Percentiles rank a stretch among this genome's conserved stretches.
These are phyloP conservation scores for Pseudohalonectria lignicola DNA, from an alignment of 2,329 filamentous ascomycete species.

Conservation along the genomic window DNA sequence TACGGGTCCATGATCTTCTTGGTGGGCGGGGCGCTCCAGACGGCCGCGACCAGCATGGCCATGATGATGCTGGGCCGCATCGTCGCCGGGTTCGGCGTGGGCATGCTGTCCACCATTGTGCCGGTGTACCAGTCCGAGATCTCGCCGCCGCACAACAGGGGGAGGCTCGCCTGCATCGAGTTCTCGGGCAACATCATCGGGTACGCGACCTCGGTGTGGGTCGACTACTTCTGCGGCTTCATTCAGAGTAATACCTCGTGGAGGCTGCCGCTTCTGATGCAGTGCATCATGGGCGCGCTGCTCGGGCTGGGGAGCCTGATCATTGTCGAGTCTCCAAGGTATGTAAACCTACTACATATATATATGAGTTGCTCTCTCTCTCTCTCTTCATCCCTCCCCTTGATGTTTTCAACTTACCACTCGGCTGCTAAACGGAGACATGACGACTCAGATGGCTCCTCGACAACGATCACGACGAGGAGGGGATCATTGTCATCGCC, in stretches of 20 bases:
- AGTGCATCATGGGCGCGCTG: conserved; percentile 86
- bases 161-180: conserved; percentile 93
- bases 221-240: conserved; percentile 92
- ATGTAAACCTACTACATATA: conserved; percentile 17
- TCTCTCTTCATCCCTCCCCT: too few species aligned
- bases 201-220: conserved; percentile 95
- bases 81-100: conserved; percentile 75
- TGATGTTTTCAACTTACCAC: too few species aligned
- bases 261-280: conserved; percentile 82
- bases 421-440: too few species aligned
- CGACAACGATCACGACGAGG: conserved; percentile 95
- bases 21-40: conserved; percentile 74
- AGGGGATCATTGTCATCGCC: conserved; percentile 95
- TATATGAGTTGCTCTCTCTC: too few species aligned
- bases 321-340: conserved; percentile 95
- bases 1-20: conserved; percentile 89
- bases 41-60: conserved; percentile 68
- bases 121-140: conserved; percentile 93
- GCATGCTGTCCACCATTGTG: conserved; percentile 82
- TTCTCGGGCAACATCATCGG: conserved; percentile 96
- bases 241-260: conserved; percentile 80
- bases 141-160: conserved; percentile 90
- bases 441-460: conserved; percentile 66
- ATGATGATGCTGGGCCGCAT: conserved; percentile 85
- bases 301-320: conserved; percentile 78